Evolutionary conservation across 1,284 basidiomycete genomes (phyloP).

Genomic region (Rhodotorula sp.): DNA sequence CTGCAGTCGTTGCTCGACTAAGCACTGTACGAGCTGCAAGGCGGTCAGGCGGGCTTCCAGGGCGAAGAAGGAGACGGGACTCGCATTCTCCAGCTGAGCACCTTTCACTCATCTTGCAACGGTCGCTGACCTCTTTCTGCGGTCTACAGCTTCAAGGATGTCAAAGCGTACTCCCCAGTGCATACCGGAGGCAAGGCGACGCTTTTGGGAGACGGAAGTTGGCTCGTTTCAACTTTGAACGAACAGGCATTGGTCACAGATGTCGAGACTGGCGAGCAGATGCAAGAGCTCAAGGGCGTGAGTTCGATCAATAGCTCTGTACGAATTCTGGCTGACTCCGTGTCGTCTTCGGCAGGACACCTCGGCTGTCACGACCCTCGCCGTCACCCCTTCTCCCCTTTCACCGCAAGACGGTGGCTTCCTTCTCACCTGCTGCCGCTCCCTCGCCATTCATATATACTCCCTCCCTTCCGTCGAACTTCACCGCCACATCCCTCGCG

Average conservation of each 20-base stretch:
- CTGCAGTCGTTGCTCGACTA: no score
- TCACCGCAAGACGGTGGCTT: constrained; percentile 47
- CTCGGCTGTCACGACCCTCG: constrained; percentile 55
- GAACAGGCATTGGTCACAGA: constrained; percentile 84
- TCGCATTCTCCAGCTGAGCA: neutral
- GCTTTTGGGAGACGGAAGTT: constrained; percentile 71
- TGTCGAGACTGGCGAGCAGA: constrained; percentile 65
- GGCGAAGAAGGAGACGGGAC: neutral
- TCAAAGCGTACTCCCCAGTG: constrained; percentile 56
- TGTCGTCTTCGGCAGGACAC: constrained; percentile 50
- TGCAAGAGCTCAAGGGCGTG: constrained; percentile 79
- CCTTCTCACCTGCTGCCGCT: constrained; percentile 54
- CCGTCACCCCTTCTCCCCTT: constrained; percentile 45
- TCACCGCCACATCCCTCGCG: constrained; percentile 69
- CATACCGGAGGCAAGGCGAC: constrained; percentile 85
- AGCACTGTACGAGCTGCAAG: no score
- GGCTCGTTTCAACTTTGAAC: constrained; percentile 79
- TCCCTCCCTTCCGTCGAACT: constrained; percentile 56
- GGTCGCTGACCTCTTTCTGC: neutral
- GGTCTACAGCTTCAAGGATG: constrained; percentile 38
- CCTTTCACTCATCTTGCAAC: neutral
- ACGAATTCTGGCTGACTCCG: constrained; percentile 51
- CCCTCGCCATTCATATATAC: constrained; percentile 55
- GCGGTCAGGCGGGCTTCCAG: neutral
- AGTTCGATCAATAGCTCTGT: constrained; percentile 60